phyloP scores from a whole-genome alignment of 1,284 basidiomycete genomes.

The Blastosporella zonata region DNA sequence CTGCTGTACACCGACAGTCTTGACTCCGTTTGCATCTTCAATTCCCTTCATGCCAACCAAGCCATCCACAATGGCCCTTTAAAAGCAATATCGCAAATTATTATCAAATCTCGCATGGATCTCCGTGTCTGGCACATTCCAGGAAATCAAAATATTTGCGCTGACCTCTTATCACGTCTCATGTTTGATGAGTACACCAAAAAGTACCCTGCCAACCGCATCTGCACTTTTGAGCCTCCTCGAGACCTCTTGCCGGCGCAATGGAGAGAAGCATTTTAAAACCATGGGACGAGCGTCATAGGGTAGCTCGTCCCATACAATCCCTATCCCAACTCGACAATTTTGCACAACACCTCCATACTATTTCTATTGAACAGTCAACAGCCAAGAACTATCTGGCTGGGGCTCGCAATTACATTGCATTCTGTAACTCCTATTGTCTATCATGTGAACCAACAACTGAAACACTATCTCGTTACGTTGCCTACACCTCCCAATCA shows the following conservation, averaged over 20 bases:
- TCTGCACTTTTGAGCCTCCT: slow-evolving; percentile 18
- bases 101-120: slow-evolving; percentile 18
- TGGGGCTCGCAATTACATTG: slow-evolving; percentile 24
- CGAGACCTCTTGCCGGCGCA: slow-evolving; percentile 5
- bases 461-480: slow-evolving; percentile 17
- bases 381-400: slow-evolving; percentile 18
- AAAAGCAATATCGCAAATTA: slow-evolving; percentile 11
- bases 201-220: slow-evolving; percentile 15
- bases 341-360: slow-evolving; percentile 12
- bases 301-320: not conserved
- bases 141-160: slow-evolving; percentile 18
- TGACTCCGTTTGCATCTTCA: too few species aligned
- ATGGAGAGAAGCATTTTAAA: slow-evolving; percentile 19
- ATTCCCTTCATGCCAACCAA: not conserved
- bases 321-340: slow-evolving; percentile 7
- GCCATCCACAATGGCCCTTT: slow-evolving; percentile 3
- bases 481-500: slow-evolving; percentile 20
- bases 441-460: slow-evolving; percentile 24
- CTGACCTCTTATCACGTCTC: slow-evolving; percentile 19
- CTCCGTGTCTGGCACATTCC: slow-evolving; percentile 18
- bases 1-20: too few species aligned
- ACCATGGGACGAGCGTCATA: slow-evolving; percentile 9
- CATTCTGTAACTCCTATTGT: slow-evolving; percentile 19
- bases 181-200: slow-evolving; percentile 12
- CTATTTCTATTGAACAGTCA: slow-evolving; percentile 19